Percentiles rank a stretch among this genome's conserved stretches.
Evolutionary conservation across 2,329 filamentous ascomycete genomes (phyloP).

Genomic region (Amphichorda felina): DNA sequence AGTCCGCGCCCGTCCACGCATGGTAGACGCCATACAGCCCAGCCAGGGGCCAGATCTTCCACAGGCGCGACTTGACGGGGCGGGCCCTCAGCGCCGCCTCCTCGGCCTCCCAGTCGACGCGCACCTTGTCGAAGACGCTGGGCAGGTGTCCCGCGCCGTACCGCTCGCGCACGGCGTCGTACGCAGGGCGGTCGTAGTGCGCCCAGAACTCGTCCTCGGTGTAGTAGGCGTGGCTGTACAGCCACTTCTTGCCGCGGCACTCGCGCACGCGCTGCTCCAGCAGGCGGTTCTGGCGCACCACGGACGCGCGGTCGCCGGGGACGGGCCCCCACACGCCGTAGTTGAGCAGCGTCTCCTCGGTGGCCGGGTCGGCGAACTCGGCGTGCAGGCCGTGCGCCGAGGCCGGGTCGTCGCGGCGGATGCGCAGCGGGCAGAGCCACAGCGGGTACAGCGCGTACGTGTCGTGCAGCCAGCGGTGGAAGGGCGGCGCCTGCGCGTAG

Average conservation of each 20-base stretch:
- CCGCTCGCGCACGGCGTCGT: constrained; percentile 43
- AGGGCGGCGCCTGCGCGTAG: constrained; percentile 26
- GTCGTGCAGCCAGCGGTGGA: constrained; percentile 33
- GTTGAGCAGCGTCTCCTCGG: constrained; percentile 36
- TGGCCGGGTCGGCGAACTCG: constrained; percentile 24
- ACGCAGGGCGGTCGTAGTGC: constrained; percentile 47
- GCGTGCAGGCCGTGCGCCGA: constrained; percentile 34
- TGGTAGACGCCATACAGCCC: constrained; percentile 34
- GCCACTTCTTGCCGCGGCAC: constrained; percentile 54
- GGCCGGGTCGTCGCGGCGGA: constrained; percentile 27
- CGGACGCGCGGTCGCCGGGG: constrained; percentile 26
- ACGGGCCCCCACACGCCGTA: constrained; percentile 51
- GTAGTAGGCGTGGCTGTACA: constrained; percentile 61
- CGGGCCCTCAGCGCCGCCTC: constrained; percentile 13
- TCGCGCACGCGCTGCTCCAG: constrained; percentile 48
- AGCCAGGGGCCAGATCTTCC: constrained; percentile 26
- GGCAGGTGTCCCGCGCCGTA: constrained; percentile 49
- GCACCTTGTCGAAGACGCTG: constrained; percentile 57
- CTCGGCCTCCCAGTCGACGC: constrained; percentile 29
- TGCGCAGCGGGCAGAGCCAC: constrained; percentile 42
- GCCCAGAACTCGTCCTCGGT: constrained; percentile 57
- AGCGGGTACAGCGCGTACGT: constrained; percentile 37
- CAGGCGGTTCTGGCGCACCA: constrained; percentile 42
- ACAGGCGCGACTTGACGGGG: constrained; percentile 15
- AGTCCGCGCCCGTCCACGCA: constrained; percentile 31